Base-by-base conservation (phyloP, 352 stramenopile genomes). In the Blastocystis sp. region DNA sequence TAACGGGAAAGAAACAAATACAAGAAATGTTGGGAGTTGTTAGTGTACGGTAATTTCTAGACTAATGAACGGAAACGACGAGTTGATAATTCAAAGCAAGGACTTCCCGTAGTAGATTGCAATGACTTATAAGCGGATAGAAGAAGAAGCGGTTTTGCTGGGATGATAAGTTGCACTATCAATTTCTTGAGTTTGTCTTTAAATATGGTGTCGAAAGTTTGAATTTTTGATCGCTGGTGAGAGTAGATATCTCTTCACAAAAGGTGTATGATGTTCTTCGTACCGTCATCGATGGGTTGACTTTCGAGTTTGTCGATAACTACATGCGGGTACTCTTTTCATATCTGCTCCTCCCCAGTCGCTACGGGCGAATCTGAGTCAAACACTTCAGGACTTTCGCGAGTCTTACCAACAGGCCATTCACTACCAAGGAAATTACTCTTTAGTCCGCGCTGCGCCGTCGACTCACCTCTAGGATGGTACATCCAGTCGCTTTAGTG, bases 91-190 rank as follows among this genome's bases (percentile, higher is more conserved):
- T 53, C 50, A n/a, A 64, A 47, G 26, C 20, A 26, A 66, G 43
- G 26, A 34, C 26, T 68, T 37, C n/a, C 6, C 0, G 73, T 84
- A 20, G 29, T 50, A 43, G 54, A 41, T 2, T 39, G 26, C 20
- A 3, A 23, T 23, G 11, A 11, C 23, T 6, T 43, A 0, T 34
- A 45, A 37, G 18, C 68, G 26, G 15, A 5, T 29, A 84, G 73
- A 84, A 84, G 73, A 84, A 68, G 29, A 84, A 66, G 53, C 73
- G 73, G 7, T 84, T 84, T 64, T 68, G 73, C 29, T 84, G 73
- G 73, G 73, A 84, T 84, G 73, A 84, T 50, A 18, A 41, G 39
- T 45, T 84, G 18, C 73, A 84, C 41, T 84, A 66, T 64, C 50
- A 61, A 41, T 84, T 84, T 68, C 20, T 84, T 50, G 73, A 84